phyloP scores from a whole-genome alignment of 176 grass and related monocot species.

The Paspalum vaginatum region DNA sequence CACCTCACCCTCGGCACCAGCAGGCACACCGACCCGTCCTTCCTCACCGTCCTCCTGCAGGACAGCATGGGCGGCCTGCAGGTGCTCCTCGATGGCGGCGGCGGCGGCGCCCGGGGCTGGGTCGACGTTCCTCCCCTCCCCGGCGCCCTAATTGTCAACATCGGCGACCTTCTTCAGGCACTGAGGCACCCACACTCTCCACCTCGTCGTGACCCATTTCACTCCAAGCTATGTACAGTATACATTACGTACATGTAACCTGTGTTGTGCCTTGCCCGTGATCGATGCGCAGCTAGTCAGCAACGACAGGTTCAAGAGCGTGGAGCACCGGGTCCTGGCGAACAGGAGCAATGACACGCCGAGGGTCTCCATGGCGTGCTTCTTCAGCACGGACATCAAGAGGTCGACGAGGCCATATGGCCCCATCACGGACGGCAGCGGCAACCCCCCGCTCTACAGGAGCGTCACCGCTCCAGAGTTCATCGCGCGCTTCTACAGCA shows the following conservation, averaged over 20 bases:
- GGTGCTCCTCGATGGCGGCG: not conserved
- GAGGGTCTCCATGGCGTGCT: not conserved
- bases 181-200: too few relatives aligned
- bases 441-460: not conserved
- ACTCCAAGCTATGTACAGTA: too few relatives aligned
- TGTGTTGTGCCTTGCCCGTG: too few relatives aligned
- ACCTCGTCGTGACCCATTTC: too few relatives aligned
- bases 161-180: constrained; percentile 7
- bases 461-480: not conserved
- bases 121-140: not conserved
- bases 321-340: not conserved
- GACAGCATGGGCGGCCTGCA: not conserved
- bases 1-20: not conserved
- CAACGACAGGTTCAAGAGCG: not conserved
- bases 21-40: not conserved
- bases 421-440: not conserved
- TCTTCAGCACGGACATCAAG: not conserved
- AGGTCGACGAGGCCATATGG: not conserved
- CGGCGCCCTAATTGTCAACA: not conserved
- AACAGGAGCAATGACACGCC: not conserved
- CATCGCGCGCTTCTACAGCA: not conserved
- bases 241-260: too few relatives aligned
- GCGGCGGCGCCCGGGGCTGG: not conserved
- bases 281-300: not conserved
- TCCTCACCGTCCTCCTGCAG: not conserved